A percentile compares a stretch with the other conserved stretches of the same genome.
phyloP scores from a whole-genome alignment of 371 early-diverging fungal genomes.

The Mortierella polycephala region DNA sequence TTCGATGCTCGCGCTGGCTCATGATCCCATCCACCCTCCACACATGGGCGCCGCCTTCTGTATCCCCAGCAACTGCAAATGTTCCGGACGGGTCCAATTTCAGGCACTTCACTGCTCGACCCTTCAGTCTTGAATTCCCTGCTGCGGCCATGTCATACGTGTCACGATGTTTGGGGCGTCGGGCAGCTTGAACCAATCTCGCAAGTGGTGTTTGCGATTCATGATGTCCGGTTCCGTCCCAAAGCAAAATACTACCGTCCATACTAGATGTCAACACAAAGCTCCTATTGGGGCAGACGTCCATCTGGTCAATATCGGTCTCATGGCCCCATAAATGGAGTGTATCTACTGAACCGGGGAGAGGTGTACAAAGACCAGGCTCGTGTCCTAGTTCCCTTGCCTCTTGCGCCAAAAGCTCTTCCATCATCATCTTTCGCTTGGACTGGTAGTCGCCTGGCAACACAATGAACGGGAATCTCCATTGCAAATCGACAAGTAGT shows the following conservation, averaged over 20 bases:
- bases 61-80: constrained; percentile 35
- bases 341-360: constrained; percentile 47
- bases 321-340: constrained; percentile 28
- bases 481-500: constrained; percentile 47
- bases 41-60: constrained; percentile 23
- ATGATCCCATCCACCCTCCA: constrained; percentile 22
- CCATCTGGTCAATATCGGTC: constrained; percentile 54
- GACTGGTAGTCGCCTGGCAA: constrained; percentile 52
- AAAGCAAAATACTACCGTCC: constrained; percentile 39
- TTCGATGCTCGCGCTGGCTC: background rate
- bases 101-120: constrained; percentile 27
- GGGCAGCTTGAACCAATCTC: background rate
- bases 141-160: background rate
- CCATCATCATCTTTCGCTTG: constrained; percentile 53
- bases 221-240: constrained; percentile 18
- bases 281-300: constrained; percentile 15
- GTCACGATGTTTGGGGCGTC: constrained; percentile 3
- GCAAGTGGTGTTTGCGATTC: constrained; percentile 27
- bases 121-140: constrained; percentile 6
- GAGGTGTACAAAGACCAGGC: constrained; percentile 17
- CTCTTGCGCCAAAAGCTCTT: constrained; percentile 44
- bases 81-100: constrained; percentile 26
- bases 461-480: constrained; percentile 53
- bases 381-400: constrained; percentile 37
- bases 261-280: constrained; percentile 44